phyloP scores from a whole-genome alignment of 352 stramenopile genomes.

The Phytophthora fragariaefolia region DNA sequence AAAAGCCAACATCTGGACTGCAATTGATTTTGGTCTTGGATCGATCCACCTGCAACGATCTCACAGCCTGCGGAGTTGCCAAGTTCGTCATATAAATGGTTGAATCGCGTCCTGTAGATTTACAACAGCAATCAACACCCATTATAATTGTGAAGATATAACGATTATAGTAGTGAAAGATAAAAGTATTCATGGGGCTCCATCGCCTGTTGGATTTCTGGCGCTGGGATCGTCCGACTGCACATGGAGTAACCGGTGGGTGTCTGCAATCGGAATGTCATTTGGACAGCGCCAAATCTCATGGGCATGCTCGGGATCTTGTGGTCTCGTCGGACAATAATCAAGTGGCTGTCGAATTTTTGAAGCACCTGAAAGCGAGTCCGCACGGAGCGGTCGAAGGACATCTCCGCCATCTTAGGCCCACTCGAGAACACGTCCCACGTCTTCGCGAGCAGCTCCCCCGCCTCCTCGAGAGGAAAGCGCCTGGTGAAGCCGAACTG shows the following conservation, averaged over 20 bases:
- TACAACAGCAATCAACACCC: not conserved
- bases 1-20: slow-evolving; percentile 62
- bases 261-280: slow-evolving; percentile 65
- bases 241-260: slow-evolving; percentile 55
- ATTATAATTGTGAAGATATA: not conserved
- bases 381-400: slow-evolving; percentile 49
- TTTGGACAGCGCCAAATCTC: slow-evolving; percentile 58
- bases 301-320: slow-evolving; percentile 45
- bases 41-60: slow-evolving; percentile 52
- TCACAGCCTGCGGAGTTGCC: slow-evolving; percentile 51
- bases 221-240: slow-evolving; percentile 56
- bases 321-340: slow-evolving; percentile 60
- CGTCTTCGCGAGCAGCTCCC: slow-evolving; percentile 38
- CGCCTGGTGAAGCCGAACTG: slow-evolving; percentile 51
- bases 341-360: slow-evolving; percentile 53
- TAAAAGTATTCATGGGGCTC: slow-evolving; percentile 61
- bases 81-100: slow-evolving; percentile 48
- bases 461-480: slow-evolving; percentile 39
- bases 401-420: slow-evolving; percentile 43
- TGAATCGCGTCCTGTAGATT: slow-evolving; percentile 49
- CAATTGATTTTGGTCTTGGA: slow-evolving; percentile 50
- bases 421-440: slow-evolving; percentile 52
- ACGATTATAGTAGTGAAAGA: slow-evolving; percentile 49
- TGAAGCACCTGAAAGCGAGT: slow-evolving; percentile 59
- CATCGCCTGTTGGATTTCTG: slow-evolving; percentile 51